Base-by-base conservation (phyloP, 164 flowering plant species). In the Kalanchoe fedtschenkoi region DNA sequence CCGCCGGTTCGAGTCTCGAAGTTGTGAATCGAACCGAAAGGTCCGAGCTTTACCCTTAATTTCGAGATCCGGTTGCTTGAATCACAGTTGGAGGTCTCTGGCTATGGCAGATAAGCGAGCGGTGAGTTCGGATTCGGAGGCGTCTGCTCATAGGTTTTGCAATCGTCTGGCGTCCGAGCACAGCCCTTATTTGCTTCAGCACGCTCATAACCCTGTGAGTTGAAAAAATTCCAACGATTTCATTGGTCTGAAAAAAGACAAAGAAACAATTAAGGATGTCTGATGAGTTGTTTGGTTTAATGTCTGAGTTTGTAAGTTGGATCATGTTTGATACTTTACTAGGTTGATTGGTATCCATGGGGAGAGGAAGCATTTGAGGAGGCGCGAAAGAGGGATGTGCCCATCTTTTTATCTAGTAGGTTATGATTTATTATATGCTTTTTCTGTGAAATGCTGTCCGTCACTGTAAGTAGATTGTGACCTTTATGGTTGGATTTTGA, bases 301-400 rank as follows among this genome's bases (percentile, higher is more conserved):
- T 22, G 17, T 14, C 26, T 35, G 9, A 33, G 29, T n/a, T 17
- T 38, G 13, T n/a, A 11, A 28, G 62, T 17, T 1, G n/a, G n/a
- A n/a, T n/a, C n/a, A 8, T 29, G 54, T 43, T 43, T 37, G 15
- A 16, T 21, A 5, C 30, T 5, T 21, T 41, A 47, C 34, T 41
- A 91, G 98, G 98, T 91, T 61, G 76, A 88, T 76, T 92, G 98
- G 98, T 86, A 88, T 72, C 96, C 98, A 15, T 93, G 98, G 98
- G 95, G 95, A 2, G 95, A 89, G 55, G 97, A 88, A 69, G 98
- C 98, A 16, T 93, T 93, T 58, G 69, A 77, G 8, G 88, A 81
- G 75, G 97, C 98, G 30, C 77, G 83, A 19, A 77, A 66, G 66
- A 82, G 86, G 67, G 81, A 85, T 38, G 77, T 82, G 37, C 97